These are phyloP conservation scores for Butyriboletus appendiculatus DNA, from an alignment of 1,284 basidiomycete species.

Conservation along the genomic window DNA sequence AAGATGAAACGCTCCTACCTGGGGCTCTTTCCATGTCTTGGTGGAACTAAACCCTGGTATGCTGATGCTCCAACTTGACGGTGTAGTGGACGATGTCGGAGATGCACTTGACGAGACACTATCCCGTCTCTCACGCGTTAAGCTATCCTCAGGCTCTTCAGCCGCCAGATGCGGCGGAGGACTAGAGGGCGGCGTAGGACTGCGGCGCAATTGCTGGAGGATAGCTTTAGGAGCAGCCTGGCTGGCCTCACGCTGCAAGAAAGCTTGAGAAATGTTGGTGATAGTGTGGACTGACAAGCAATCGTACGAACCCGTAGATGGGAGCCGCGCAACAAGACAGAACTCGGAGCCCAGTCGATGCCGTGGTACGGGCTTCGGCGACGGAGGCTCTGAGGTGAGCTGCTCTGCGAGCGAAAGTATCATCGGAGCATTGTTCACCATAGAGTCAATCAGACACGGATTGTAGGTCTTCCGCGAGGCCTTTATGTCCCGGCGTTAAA, in stretches of 20 bases:
- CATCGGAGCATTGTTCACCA: constrained; percentile 59
- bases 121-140: constrained; percentile 25
- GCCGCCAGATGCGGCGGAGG: constrained; percentile 15
- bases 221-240: constrained; percentile 53
- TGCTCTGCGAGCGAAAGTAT: constrained; percentile 43
- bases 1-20: constrained; percentile 42
- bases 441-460: constrained; percentile 16
- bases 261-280: constrained; percentile 46
- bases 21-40: constrained; percentile 57
- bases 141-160: constrained; percentile 18
- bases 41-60: constrained; percentile 18
- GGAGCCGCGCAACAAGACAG: constrained; percentile 68
- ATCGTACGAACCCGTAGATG: constrained; percentile 53
- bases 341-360: constrained; percentile 47
- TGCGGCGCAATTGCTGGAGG: constrained; percentile 47
- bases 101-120: constrained; percentile 33
- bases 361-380: constrained; percentile 25
- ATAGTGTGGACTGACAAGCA: constrained; percentile 10
- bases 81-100: constrained; percentile 34
- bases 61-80: constrained; percentile 24
- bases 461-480: not conserved
- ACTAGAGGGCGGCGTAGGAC: constrained; percentile 37
- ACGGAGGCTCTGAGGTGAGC: constrained; percentile 25
- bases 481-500: not conserved
- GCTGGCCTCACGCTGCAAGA: constrained; percentile 68